phyloP scores from a whole-genome alignment of 2,329 filamentous ascomycete species.

The Ophiostoma australiae region DNA sequence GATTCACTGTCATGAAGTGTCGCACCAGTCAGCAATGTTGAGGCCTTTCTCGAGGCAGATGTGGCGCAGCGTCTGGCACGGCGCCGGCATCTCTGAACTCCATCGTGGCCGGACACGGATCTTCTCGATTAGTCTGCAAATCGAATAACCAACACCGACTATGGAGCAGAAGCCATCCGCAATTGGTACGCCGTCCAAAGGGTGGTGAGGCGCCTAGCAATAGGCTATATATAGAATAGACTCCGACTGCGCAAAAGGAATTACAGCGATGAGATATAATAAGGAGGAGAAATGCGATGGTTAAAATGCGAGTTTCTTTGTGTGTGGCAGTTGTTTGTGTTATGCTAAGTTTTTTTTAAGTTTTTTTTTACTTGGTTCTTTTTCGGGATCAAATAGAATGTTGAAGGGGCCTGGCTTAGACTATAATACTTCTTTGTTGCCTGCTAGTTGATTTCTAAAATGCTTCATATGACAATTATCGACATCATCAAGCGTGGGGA shows the following conservation, averaged over 20 bases:
- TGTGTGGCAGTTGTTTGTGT: too few species aligned
- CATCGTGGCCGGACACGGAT: neutral
- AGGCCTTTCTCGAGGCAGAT: neutral
- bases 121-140: neutral
- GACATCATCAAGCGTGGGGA: constrained; percentile 6
- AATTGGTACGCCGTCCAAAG: neutral
- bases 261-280: too few species aligned
- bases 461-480: neutral
- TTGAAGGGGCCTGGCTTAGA: too few species aligned
- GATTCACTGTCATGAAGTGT: neutral
- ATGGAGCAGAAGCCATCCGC: too few species aligned
- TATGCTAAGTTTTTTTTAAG: too few species aligned
- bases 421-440: neutral
- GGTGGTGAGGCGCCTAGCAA: too few species aligned
- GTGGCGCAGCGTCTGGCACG: neutral
- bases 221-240: too few species aligned
- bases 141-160: neutral
- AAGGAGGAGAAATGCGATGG: too few species aligned
- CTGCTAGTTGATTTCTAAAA: neutral
- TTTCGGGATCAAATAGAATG: too few species aligned
- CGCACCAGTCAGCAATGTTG: neutral
- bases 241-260: too few species aligned
- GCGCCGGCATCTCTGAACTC: neutral
- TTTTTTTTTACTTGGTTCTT: too few species aligned
- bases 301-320: too few species aligned